Evolutionary conservation across 2,329 filamentous ascomycete species (phyloP), one percentile per base, ranked within the genome.

Genomic region (Aspergillus aculeatinus): DNA sequence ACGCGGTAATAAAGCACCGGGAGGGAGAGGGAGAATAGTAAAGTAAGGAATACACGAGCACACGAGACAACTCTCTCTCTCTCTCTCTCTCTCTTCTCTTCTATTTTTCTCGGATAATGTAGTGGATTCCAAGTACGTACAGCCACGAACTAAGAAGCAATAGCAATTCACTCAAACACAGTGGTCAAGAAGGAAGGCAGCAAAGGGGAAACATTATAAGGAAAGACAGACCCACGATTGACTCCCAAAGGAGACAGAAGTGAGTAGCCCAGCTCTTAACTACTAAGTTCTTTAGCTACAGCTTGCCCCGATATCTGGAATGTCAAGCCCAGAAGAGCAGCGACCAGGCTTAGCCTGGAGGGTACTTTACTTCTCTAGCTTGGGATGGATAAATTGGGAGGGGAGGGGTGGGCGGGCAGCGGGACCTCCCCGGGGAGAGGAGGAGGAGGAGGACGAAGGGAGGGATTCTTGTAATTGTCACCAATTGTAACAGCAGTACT

Each of bases 1-100:
- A 69, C 67, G 62, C 64, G 66, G 67, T 63, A 67, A 64, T 67
- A 63, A 65, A 68, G 62, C 63, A 64, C 63, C 60, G 58, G 63
- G 57, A 67, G 64, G 39, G 54, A 63, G 60, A 60, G 58, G 58
- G 64, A 63, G 55, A 16, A 42, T 42, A 42, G 39, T 42, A 59
- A 56, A 60, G 59, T 50, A 64, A 65, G 59, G 59, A 63, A 63
- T 53, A 63, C 56, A 61, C 56, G 58, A 62, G 53, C 55, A 63
- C 55, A 61, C 56, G 55, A 60, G 51, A 60, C 58, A 62, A 58
- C 50, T 60, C 59, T 9, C 39, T 6, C 14, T n/a, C 35, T 3
- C 35, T 42, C 14, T 16, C 35, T 16, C 39, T n/a, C 4, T 42
- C 14, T n/a, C 2, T 35, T 35, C 12, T 35, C 5, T 16, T 35